Conservation (phyloP, 768 basidiomycete genomes). For the Lactarius pseudohatsudake region DNA sequence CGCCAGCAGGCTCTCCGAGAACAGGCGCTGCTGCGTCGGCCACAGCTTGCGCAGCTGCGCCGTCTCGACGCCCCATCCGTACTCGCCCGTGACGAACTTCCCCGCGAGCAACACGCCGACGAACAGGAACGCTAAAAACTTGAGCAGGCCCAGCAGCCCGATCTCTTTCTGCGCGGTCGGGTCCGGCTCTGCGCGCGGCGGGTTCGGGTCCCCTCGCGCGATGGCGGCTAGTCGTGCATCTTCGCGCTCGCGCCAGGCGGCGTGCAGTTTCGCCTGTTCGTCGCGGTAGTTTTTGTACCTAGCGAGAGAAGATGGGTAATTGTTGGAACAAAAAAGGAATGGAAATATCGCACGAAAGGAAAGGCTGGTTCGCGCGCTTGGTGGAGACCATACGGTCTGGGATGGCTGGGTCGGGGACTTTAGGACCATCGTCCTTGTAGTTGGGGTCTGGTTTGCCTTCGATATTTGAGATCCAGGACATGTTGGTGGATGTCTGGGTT, state of each 20-base stretch:
- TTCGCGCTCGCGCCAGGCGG: constrained; percentile 68
- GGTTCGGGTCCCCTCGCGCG: constrained; percentile 63
- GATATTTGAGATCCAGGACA: constrained; percentile 68
- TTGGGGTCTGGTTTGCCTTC: constrained; percentile 36
- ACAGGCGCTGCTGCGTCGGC: constrained; percentile 65
- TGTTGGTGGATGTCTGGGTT: constrained; percentile 31
- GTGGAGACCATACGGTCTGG: constrained; percentile 71
- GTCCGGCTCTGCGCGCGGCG: constrained; percentile 70
- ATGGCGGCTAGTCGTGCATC: constrained; percentile 70
- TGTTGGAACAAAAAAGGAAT: too few relatives aligned
- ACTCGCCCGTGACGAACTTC: constrained; percentile 86
- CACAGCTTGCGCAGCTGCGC: constrained; percentile 57
- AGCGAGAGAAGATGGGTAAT: too few relatives aligned
- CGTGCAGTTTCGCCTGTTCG: constrained; percentile 58
- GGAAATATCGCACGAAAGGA: constrained; percentile 56
- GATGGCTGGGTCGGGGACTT: constrained; percentile 62
- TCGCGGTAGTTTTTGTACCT: constrained; percentile 66
- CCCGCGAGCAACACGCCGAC: constrained; percentile 61
- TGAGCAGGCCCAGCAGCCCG: constrained; percentile 62
- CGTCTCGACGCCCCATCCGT: constrained; percentile 76
- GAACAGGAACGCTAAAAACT: constrained; percentile 60
- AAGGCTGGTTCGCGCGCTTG: constrained; percentile 84
- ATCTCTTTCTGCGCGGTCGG: constrained; percentile 70
- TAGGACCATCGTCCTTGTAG: constrained; percentile 42
- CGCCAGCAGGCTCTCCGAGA: constrained; percentile 69